Evolutionary conservation across 148 eudicot species (phyloP).

Genomic region (Diospyros lotus): DNA sequence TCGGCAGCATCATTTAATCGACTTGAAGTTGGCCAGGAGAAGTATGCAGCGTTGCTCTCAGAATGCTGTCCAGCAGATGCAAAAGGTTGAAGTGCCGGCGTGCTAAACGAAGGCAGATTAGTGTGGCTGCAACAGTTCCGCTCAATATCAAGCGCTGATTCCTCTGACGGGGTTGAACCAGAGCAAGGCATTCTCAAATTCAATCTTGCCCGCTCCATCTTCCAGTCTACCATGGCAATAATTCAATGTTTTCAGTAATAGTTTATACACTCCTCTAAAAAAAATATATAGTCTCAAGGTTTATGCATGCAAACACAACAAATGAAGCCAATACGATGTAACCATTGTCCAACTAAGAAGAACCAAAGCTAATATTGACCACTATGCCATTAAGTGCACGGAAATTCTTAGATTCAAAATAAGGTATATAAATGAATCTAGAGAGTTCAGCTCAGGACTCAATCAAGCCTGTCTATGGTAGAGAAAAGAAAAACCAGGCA

Average conservation of each 20-base stretch:
- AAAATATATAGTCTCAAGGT: background rate
- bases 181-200: slow-evolving; percentile 45
- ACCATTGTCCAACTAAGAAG: background rate
- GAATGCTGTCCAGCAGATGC: slow-evolving; percentile 86
- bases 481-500: background rate
- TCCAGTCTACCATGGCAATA: background rate
- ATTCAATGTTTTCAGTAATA: background rate
- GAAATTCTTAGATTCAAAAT: background rate
- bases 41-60: slow-evolving; percentile 84
- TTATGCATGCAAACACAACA: background rate
- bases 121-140: slow-evolving; percentile 54
- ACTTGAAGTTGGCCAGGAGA: slow-evolving; percentile 93
- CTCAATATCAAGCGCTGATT: slow-evolving; percentile 83
- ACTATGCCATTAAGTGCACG: background rate
- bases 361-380: background rate
- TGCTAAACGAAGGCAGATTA: slow-evolving; percentile 63
- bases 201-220: slow-evolving; percentile 65
- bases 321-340: background rate
- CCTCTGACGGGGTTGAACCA: slow-evolving; percentile 84
- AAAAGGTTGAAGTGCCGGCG: slow-evolving; percentile 84
- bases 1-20: slow-evolving; percentile 86
- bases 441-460: background rate
- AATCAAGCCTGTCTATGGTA: background rate
- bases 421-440: background rate
- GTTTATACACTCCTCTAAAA: background rate